Base-by-base conservation (phyloP, 352 stramenopile genomes). In the Elongisporangium anandrum region DNA sequence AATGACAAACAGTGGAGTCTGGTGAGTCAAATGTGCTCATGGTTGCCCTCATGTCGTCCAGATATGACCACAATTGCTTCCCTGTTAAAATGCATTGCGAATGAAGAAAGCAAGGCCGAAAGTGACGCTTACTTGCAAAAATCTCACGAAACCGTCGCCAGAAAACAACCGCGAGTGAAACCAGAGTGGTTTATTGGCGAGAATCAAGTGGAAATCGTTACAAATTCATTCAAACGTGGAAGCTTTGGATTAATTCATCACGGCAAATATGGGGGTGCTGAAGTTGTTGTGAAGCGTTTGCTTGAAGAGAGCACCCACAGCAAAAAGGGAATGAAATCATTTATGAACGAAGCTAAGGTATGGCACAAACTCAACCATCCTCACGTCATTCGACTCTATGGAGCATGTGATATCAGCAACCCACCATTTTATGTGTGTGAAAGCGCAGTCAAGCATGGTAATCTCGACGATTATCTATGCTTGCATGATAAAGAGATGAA, bases 381-480 rank as follows among this genome's bases (percentile, higher is more conserved):
- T 21, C 70, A 74, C 50, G 54, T 74, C 50, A 68, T 71, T 5
- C 70, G 70, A 16, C 19, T 74, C 6, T 74, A 74, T 34, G 67
- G 67, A 0, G 67, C 66, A 20, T 74, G 67, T 34, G 64, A 69
- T 15, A 57, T 61, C 38, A 64, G 59, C 24, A 17, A 24, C 0
- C 56, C 70, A 24, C 65, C 65, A 20, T 71, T 74, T 22, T 71
- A 70, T 22, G 67, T 74, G 2, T 70, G 59, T 61, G 67, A 74
- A 22, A 54, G 59, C 57, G 63, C 67, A 9, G 29, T 4, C 3
- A 47, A 61, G 29, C 41, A 65, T 10, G 62, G 66, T 1, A 63
- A 60, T 34, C 47, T 69, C 16, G 10, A 26, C 39, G 39, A 53
- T 15, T 65, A 57, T 45, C 49, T 63, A 3, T 50, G 5, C 21